Evolutionary conservation across 208 protist species (phyloP).

Genomic region (Tritrichomonas musculus): DNA sequence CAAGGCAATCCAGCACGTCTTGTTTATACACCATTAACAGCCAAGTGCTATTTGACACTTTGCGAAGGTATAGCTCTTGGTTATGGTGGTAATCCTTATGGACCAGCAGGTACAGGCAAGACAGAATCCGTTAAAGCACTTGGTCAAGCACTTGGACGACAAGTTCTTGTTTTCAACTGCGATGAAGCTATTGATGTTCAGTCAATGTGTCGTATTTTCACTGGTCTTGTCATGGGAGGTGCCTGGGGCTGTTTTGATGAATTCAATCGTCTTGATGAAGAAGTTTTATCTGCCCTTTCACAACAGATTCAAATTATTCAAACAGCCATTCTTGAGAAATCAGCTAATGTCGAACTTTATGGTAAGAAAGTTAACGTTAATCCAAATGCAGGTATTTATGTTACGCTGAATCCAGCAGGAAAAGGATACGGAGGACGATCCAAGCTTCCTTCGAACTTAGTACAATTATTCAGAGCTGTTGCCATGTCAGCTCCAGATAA

Average conservation of each 20-base stretch:
- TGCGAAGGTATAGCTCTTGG: slow-evolving; percentile 92
- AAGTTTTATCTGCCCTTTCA: slow-evolving; percentile 91
- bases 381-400: slow-evolving; percentile 90
- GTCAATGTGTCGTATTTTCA: slow-evolving; percentile 95
- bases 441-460: slow-evolving; percentile 95
- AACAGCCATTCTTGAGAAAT: slow-evolving; percentile 76
- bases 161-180: slow-evolving; percentile 97
- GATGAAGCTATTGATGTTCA: slow-evolving; percentile 97
- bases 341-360: slow-evolving; percentile 72
- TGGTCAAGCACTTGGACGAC: slow-evolving; percentile 83
- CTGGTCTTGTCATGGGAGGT: slow-evolving; percentile 92
- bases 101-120: slow-evolving; percentile 94
- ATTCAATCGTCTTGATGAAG: slow-evolving; percentile 95
- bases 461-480: slow-evolving; percentile 91
- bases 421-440: slow-evolving; percentile 93
- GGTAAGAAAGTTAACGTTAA: slow-evolving; percentile 63
- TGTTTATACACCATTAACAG: slow-evolving; percentile 92
- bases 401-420: slow-evolving; percentile 92
- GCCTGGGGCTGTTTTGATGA: slow-evolving; percentile 98
- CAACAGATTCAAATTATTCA: slow-evolving; percentile 98
- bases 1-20: slow-evolving; percentile 92
- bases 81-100: slow-evolving; percentile 94
- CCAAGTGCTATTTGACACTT: slow-evolving; percentile 92
- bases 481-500: slow-evolving; percentile 95
- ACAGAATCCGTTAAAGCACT: slow-evolving; percentile 96